phyloP scores from a whole-genome alignment of 768 basidiomycete species.

The Cystofilobasidium capitatum region DNA sequence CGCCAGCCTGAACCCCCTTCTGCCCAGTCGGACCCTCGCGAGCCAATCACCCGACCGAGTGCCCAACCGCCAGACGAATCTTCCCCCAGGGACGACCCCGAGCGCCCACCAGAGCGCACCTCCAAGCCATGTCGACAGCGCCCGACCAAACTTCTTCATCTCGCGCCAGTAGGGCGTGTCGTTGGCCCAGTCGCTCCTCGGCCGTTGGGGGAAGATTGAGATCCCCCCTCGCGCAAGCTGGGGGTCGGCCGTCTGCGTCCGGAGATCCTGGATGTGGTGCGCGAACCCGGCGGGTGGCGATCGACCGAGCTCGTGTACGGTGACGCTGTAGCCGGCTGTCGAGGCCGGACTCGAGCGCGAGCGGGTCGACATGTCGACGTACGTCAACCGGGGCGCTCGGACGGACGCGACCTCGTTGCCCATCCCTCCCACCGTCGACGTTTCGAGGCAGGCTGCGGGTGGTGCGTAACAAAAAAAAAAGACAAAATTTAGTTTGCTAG shows the following conservation, averaged over 20 bases:
- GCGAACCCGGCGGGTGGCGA: background rate
- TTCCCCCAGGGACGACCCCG: constrained; percentile 5
- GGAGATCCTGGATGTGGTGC: background rate
- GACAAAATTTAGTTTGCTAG: background rate
- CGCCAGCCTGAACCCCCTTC: background rate
- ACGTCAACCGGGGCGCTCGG: background rate
- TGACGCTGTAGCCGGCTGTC: background rate
- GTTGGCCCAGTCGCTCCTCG: background rate
- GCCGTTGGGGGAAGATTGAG: background rate
- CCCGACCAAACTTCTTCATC: background rate
- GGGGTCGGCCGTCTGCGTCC: background rate
- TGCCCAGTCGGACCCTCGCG: background rate
- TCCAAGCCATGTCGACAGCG: background rate
- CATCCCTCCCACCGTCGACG: background rate
- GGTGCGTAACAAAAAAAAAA: background rate
- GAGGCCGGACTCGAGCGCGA: background rate
- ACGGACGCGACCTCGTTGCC: background rate
- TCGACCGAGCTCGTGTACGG: background rate
- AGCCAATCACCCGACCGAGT: background rate
- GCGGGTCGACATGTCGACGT: background rate
- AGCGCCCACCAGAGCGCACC: background rate
- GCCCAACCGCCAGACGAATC: background rate
- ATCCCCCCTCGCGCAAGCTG: background rate
- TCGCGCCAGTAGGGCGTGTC: constrained; percentile 3
- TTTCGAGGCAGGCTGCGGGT: background rate